Evolutionary conservation across 257 asterid species (phyloP).

Genomic region (Solanum acaule): DNA sequence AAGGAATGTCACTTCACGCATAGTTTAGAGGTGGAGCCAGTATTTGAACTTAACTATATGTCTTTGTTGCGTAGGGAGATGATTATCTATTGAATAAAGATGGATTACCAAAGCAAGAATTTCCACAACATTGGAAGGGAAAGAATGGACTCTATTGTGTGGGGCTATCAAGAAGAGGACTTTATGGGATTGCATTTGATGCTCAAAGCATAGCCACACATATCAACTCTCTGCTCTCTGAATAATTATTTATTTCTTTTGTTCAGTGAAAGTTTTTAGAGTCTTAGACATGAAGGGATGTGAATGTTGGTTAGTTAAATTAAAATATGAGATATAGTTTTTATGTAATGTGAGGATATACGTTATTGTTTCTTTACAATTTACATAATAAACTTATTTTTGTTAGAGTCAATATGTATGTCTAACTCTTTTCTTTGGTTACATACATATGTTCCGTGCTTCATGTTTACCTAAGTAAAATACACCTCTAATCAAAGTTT

Average conservation of each 20-base stretch:
- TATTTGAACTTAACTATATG: neutral
- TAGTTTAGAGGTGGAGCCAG: neutral
- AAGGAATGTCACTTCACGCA: too few relatives aligned
- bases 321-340: neutral
- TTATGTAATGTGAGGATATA: neutral
- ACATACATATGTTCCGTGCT: neutral
- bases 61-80: slow-evolving; percentile 27
- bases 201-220: slow-evolving; percentile 53
- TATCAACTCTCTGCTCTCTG: slow-evolving; percentile 20
- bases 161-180: slow-evolving; percentile 55
- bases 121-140: slow-evolving; percentile 71
- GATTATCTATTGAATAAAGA: slow-evolving; percentile 42
- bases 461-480: neutral
- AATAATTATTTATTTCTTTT: neutral
- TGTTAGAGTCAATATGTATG: neutral
- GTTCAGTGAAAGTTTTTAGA: neutral
- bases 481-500: too few relatives aligned
- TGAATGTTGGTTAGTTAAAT: neutral
- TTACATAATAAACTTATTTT: neutral
- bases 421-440: neutral
- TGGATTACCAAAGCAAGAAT: slow-evolving; percentile 36
- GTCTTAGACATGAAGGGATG: neutral
- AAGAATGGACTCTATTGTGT: slow-evolving; percentile 54
- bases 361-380: neutral
- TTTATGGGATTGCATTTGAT: slow-evolving; percentile 53